Evolutionary conservation across 2,329 filamentous ascomycete genomes (phyloP), one percentile per base, ranked within the genome.

Genomic region (Aspergillus tanneri): DNA sequence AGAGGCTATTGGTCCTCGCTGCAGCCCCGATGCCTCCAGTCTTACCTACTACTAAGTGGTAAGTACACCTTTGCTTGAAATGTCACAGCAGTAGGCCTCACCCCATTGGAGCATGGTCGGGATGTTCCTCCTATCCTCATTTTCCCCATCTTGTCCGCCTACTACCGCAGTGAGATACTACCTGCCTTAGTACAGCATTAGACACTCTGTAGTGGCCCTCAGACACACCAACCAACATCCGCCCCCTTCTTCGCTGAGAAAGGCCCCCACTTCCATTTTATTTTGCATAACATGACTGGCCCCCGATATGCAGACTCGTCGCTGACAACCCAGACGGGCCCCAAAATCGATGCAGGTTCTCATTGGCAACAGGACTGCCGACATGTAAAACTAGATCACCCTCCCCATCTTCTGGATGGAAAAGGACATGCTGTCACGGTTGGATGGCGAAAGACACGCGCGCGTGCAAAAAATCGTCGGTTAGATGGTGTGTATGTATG

Each of bases 241-340:
- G 21, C 22, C 18, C 27, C 38, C 27, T 45, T 35, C 49, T 43
- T 49, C 46, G 48, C 49, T 42, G 41, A 39, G 41, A 42, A 49
- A 36, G 24, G 30, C 30, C 50, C 44, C 53, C 49, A 55, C 52
- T 22, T 45, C 34, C 44, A 49, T 38, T 51, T 51, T 38, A 24
- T 24, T 30, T 14, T 11, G 23, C 24, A 35, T 32, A 30, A 23
- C 18, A 14, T 55, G 43, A 57, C 52, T 55, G 43, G 55, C 46
- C 34, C 44, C 35, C 43, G 40, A 39, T 47, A 49, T 46, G 50
- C 46, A 48, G 37, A 27, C 47, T 24, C 37, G 39, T 38, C 52
- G 53, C 52, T 53, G 55, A 58, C 55, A 56, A 56, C 51, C 55
- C 43, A 46, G 43, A 49, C 42, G 47, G 46, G 49, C 49, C 23